Conservation (phyloP, 2,329 filamentous ascomycete genomes). For the Rasamsonia emersonii region DNA sequence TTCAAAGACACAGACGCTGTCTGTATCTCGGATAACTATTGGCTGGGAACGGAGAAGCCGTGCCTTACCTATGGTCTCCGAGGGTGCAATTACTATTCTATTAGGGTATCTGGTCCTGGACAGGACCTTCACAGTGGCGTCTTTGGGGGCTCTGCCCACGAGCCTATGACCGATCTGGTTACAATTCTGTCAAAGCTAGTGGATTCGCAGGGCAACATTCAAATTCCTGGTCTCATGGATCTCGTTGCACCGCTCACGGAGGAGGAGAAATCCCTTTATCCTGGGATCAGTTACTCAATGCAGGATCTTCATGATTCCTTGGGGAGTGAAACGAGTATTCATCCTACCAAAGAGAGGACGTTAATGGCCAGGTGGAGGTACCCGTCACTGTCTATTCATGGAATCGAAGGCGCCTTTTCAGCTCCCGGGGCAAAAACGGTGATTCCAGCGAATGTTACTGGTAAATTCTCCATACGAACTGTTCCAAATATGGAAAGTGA, state of each 20-base stretch:
- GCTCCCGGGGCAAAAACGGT: conserved; percentile 94
- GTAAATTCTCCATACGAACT: conserved; percentile 97
- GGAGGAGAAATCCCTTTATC: conserved; percentile 83
- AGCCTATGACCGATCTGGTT: conserved; percentile 95
- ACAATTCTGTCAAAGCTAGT: conserved; percentile 76
- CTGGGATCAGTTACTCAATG: conserved; percentile 90
- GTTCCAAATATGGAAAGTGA: conserved; percentile 96
- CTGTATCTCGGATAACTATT: conserved; percentile 99
- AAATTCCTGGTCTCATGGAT: conserved; percentile 87
- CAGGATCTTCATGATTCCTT: conserved; percentile 86
- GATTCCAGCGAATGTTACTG: conserved; percentile 93
- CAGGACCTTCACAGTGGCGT: conserved; percentile 95
- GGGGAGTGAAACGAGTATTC: conserved; percentile 80
- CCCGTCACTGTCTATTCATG: conserved; percentile 88
- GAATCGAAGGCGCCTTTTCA: conserved; percentile 89
- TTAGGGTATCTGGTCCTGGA: conserved; percentile 83
- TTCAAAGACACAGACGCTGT: conserved; percentile 94
- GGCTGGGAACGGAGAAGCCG: conserved; percentile 97
- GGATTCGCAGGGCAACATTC: conserved; percentile 82
- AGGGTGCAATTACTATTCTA: conserved; percentile 94
- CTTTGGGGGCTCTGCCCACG: conserved; percentile 90
- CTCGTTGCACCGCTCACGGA: conserved; percentile 82
- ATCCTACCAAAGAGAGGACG: conserved; percentile 78
- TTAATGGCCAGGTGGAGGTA: conserved; percentile 96
- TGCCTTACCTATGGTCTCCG: conserved; percentile 95